Evolutionary conservation across 2,329 filamentous ascomycete species (phyloP), one percentile per base, ranked within the genome.

Genomic region (Microcyclosporella mali): DNA sequence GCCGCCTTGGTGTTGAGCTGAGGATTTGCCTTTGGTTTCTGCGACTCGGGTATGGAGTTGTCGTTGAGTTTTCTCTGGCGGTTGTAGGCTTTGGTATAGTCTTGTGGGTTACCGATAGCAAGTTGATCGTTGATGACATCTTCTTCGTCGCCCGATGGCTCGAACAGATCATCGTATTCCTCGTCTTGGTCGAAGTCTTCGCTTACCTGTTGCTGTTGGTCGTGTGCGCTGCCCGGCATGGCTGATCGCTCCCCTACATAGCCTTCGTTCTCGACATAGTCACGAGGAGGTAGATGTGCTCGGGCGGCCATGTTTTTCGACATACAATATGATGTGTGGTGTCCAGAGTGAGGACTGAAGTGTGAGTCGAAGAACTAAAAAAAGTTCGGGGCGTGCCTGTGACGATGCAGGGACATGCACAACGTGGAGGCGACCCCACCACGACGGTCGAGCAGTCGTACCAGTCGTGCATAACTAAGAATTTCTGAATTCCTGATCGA

Each of bases 61-160:
- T 80, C 76, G 58, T 81, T 79, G 43, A 85, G 66, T 58, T 81
- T 81, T 46, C 80, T 77, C 63, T 94, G 87, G 48, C 88, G 83
- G 64, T 95, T 95, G 72, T 92, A 92, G 6, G 83, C 81, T 67
- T 94, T 92, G 29, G 87, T 88, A 43, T 88, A 77, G 64, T 94
- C 85, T 30, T 76, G 58, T 0, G 75, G 70, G 47, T 81, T 78
- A 1, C 70, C 73, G 0, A 78, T 72, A 6, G 71, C 70, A 37
- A 80, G 70, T 19, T 77, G 73, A 47, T 76, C 72, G 40, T 84
- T 77, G 30, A 28, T 19, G 14, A 39, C 17, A 47, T 81, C 79
- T 34, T 79, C 71, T 29, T 83, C 74, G 11, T 83, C 79, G 27
- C 79, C 74, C 12, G 55, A 60, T 7, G 56, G 52, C 16, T 64